These are phyloP conservation scores for Astrephomene gubernaculifera DNA, from an alignment of 139 green algal genomes.

Conservation along the genomic window DNA sequence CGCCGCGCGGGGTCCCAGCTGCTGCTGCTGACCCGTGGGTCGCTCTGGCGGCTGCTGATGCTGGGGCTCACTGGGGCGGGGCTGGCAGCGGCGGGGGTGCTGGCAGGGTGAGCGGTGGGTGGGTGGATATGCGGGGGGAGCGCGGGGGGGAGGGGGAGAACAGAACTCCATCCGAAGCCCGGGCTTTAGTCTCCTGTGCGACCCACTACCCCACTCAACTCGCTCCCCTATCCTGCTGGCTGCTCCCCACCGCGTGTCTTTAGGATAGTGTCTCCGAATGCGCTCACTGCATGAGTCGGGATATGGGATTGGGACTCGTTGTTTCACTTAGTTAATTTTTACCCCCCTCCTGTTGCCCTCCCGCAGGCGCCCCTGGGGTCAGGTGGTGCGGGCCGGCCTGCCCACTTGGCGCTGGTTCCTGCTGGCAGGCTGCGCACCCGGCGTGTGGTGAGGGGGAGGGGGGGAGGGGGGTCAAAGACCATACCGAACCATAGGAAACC, in stretches of 20 bases:
- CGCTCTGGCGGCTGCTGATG: slow-evolving; percentile 20
- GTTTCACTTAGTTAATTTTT: too few relatives aligned
- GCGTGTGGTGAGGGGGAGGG: slow-evolving; percentile 15
- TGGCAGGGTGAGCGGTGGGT: not conserved
- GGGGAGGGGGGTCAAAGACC: not conserved
- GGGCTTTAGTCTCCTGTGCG: too few relatives aligned
- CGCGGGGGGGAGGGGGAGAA: not conserved
- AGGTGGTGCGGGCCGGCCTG: not conserved
- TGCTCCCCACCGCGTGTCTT: too few relatives aligned
- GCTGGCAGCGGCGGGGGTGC: not conserved
- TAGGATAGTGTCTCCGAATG: too few relatives aligned
- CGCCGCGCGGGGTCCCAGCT: not conserved
- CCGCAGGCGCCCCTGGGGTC: not conserved
- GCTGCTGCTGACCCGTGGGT: not conserved
- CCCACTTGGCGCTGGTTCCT: slow-evolving; percentile 36
- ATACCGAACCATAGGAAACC: too few relatives aligned
- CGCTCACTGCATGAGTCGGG: too few relatives aligned
- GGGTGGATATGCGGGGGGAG: not conserved
- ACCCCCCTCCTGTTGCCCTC: too few relatives aligned
- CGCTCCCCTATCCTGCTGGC: too few relatives aligned
- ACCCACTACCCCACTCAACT: too few relatives aligned
- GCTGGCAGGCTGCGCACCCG: slow-evolving; percentile 26
- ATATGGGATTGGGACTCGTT: too few relatives aligned
- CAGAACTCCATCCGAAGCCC: too few relatives aligned
- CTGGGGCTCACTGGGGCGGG: not conserved